Conservation (phyloP, 257 asterid species). For the Nicotiana paniculata region DNA sequence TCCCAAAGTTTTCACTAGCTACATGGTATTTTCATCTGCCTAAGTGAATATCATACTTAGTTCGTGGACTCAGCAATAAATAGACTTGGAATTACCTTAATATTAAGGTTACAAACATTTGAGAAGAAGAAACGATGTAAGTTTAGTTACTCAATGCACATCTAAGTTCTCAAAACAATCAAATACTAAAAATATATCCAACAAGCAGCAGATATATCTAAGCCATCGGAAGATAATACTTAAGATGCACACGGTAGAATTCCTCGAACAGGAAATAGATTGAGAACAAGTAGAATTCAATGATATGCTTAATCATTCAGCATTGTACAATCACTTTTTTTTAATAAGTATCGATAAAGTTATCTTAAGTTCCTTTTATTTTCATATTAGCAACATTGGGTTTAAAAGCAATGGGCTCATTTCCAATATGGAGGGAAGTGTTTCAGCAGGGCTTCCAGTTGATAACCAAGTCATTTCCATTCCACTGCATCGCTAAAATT, state of each 20-base stretch:
- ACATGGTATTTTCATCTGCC: not conserved
- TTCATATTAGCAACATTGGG: not conserved
- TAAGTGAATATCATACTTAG: not conserved
- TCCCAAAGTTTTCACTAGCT: not conserved
- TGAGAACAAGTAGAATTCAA: not conserved
- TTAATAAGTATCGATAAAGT: not conserved
- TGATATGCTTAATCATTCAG: not conserved
- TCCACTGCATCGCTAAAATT: not conserved
- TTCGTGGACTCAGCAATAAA: not conserved
- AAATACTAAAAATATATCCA: not conserved
- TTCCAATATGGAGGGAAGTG: not conserved
- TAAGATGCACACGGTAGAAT: not conserved
- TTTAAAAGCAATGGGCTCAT: not conserved
- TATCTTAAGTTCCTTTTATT: not conserved
- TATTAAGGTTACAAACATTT: not conserved
- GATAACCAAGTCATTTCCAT: not conserved
- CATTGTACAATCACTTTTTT: not conserved
- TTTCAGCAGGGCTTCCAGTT: not conserved
- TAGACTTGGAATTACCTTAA: not conserved
- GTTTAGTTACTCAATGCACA: not conserved
- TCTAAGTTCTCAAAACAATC: not conserved
- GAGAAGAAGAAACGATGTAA: not conserved
- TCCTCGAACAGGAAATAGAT: not conserved
- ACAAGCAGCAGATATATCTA: not conserved
- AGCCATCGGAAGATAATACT: not conserved